Conservation (phyloP, 2,329 filamentous ascomycete species). For the Epichloe gansuensis region DNA sequence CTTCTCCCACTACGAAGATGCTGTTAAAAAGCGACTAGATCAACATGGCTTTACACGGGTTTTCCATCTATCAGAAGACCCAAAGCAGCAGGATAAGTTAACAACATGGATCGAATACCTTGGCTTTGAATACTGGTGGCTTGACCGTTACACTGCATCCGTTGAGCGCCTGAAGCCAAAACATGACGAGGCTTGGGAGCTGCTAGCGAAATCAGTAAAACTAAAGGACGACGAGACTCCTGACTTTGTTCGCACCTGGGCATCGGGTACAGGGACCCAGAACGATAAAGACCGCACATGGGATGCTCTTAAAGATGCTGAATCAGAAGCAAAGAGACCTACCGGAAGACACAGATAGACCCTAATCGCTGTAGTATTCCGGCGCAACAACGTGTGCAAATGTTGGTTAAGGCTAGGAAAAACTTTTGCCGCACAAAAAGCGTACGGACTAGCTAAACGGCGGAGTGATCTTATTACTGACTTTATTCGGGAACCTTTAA, state of each 20-base stretch:
- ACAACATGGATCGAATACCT: slow-evolving; percentile 30
- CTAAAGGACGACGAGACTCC: slow-evolving; percentile 11
- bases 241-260: slow-evolving; percentile 5
- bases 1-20: slow-evolving; percentile 15
- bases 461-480: background rate
- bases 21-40: slow-evolving; percentile 14
- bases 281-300: background rate
- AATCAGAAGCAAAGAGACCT: slow-evolving; percentile 1
- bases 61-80: slow-evolving; percentile 19
- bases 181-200: slow-evolving; percentile 19
- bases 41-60: slow-evolving; percentile 17
- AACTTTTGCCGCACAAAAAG: background rate
- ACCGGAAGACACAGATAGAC: slow-evolving; percentile 3
- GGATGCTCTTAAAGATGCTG: background rate
- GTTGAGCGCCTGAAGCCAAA: slow-evolving; percentile 12
- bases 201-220: slow-evolving; percentile 16
- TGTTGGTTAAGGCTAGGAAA: background rate
- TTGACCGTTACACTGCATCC: slow-evolving; percentile 10
- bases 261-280: background rate
- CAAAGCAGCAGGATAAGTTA: slow-evolving; percentile 18
- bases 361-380: slow-evolving; percentile 2
- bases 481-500: slow-evolving; percentile 6
- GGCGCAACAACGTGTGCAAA: slow-evolving; percentile 3
- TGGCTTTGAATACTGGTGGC: slow-evolving; percentile 16
- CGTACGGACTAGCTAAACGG: background rate